Base-by-base conservation (phyloP, 768 basidiomycete genomes). In the Lentinula lateritia region DNA sequence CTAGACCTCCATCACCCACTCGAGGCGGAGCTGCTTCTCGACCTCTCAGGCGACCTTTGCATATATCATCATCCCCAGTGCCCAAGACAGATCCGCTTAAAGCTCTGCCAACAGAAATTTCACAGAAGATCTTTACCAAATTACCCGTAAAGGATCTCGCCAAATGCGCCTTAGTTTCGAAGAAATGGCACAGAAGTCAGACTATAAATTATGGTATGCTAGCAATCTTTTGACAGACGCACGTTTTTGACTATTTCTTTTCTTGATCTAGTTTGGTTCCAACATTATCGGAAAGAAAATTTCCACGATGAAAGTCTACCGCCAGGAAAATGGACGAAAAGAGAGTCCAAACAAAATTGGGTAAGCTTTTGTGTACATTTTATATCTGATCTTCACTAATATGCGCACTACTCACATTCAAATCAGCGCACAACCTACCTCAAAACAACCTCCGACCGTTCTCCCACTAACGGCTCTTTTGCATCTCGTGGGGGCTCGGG, bases 321-420 rank as follows among this genome's bases (percentile, higher is more conserved):
- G 3, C 81, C 87, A 9, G 91, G 88, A 39, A 94, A 94, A 72
- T 97, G 94, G 94, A 90, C 93, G 8, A 91, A 90, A 69, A 81
- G 89, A 60, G 94, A 97, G 72, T 94, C 92, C n/a, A 97, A 94
- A 71, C 89, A 93, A 73, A 89, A 89, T 65, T 97, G 94, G 94
- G 89, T 86, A 64, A 23, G 75, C 79, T 62, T 6, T 54, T 52
- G 50, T 61, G 8, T n/a, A 4, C 36, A 20, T 28, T 28, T 28
- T 3, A 23, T 42, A 52, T 35, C 10, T 13, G 41, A 45, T 58
- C 18, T 36, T 7, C 8, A 34, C 43, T 28, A 32, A 35, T 6
- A 23, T 41, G 43, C 13, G 6, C 18, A 45, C 4, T 12, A 2
- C 7, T n/a, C 1, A 46, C 7, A 18, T 46, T 2, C 6, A 3